Base-by-base conservation (phyloP, 352 stramenopile species). In the Globisporangium cederbergense region DNA sequence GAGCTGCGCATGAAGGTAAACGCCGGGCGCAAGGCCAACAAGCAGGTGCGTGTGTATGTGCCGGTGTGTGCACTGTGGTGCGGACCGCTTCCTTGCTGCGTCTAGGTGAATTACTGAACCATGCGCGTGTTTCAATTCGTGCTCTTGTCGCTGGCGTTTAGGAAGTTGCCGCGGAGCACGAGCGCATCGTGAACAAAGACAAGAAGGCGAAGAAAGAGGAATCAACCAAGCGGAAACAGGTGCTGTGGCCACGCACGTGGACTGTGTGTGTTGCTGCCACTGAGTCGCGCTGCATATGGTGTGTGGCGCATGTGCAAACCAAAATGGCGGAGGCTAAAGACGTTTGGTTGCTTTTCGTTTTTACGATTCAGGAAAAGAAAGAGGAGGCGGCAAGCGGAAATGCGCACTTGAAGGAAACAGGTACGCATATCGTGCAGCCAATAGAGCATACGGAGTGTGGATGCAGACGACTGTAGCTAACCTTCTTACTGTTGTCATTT, bases 1-100 rank as follows among this genome's bases (percentile, higher is more conserved):
- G 78, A 94, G 75, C 70, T 94, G 58, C 83, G 85, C 45, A 94
- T 94, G 85, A 90, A 91, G 66, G 83, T 92, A 50, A 94, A 94
- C 63, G 83, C 83, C 6, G 85, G 83, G 0, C 70, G 85, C 46
- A 92, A 92, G 63, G 81, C 83, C 13, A 91, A 91, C 67, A 94
- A 94, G 61, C 67, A 89, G 81, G 81, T 88, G 32, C 8, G 66
- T 50, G 43, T 18, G 45, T 28, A 10, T 6, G 32, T 11, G 18
- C 36, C 25, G n/a, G 43, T 30, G 9, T 32, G 46, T 16, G n/a
- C 7, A 4, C 16, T 30, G 10, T 32, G n/a, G 4, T 16, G 6
- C 4, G 38, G 38, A 18, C 13, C n/a, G 6, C 22, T n/a, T 28
- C 46, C 9, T 28, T 10, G n/a, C 32, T 32, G n/a, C n/a, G n/a